These are phyloP conservation scores for Plasmodium ovale DNA, from an alignment of 169 alveolate species.

Conservation along the genomic window DNA sequence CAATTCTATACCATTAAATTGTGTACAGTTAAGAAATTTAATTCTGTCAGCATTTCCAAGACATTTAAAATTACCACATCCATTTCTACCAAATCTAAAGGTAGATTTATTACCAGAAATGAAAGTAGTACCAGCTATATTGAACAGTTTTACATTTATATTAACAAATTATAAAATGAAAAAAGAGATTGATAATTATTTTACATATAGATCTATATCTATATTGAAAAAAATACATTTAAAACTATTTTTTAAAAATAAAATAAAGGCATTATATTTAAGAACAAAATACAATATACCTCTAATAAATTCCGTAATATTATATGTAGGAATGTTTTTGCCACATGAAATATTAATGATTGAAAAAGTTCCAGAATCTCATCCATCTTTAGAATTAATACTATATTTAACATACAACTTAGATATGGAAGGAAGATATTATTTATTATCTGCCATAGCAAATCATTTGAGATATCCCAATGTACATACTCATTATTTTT, in stretches of 20 bases:
- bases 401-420: slow-evolving; percentile 83
- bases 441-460: slow-evolving; percentile 92
- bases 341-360: slow-evolving; percentile 50
- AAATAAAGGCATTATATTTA: slow-evolving; percentile 78
- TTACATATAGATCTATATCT: slow-evolving; percentile 18
- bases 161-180: slow-evolving; percentile 77
- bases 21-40: slow-evolving; percentile 92
- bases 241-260: slow-evolving; percentile 76
- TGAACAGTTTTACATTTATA: slow-evolving; percentile 68
- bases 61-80: slow-evolving; percentile 89
- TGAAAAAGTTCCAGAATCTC: slow-evolving; percentile 39
- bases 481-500: slow-evolving; percentile 94
- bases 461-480: slow-evolving; percentile 97
- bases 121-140: slow-evolving; percentile 87
- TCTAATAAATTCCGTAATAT: slow-evolving; percentile 86
- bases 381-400: slow-evolving; percentile 85
- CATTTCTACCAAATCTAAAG: slow-evolving; percentile 89
- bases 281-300: slow-evolving; percentile 84
- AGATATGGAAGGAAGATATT: slow-evolving; percentile 91
- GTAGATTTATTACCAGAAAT: slow-evolving; percentile 93
- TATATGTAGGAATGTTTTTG: slow-evolving; percentile 83
- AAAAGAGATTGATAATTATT: slow-evolving; percentile 68
- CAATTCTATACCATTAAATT: slow-evolving; percentile 90
- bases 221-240: slow-evolving; percentile 72
- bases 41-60: slow-evolving; percentile 94